A percentile compares a stretch with the other conserved stretches of the same genome.
These are phyloP conservation scores for Pythium guiyangense DNA, from an alignment of 352 stramenopile genomes.

Conservation along the genomic window DNA sequence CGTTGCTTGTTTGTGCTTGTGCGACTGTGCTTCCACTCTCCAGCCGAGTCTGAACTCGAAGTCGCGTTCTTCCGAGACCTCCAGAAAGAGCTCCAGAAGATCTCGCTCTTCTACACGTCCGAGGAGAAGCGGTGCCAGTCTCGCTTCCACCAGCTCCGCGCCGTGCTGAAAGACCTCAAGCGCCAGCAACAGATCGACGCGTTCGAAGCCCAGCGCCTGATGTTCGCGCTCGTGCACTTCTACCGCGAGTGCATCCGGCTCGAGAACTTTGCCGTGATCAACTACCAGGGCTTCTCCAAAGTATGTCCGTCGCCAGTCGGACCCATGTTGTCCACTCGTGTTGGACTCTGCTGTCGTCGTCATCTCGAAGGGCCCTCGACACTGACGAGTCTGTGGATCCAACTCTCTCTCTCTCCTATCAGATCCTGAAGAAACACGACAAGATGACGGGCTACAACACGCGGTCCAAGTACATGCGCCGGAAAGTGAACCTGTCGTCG, in stretches of 20 bases:
- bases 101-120: constrained; percentile 67
- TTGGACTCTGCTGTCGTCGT: neutral
- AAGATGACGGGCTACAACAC: constrained; percentile 86
- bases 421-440: constrained; percentile 85
- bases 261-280: constrained; percentile 83
- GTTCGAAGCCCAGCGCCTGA: constrained; percentile 61
- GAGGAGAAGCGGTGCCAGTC: constrained; percentile 75
- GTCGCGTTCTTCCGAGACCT: constrained; percentile 79
- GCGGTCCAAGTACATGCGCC: constrained; percentile 80
- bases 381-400: neutral
- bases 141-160: constrained; percentile 67
- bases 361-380: too few species aligned
- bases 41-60: constrained; percentile 64
- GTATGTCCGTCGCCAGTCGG: constrained; percentile 13
- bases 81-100: constrained; percentile 74
- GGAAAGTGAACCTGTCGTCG: constrained; percentile 72
- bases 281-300: constrained; percentile 86
- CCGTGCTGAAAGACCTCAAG: constrained; percentile 65
- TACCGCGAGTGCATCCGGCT: constrained; percentile 78
- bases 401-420: constrained; percentile 1
- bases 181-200: constrained; percentile 37
- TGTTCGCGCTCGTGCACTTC: constrained; percentile 82
- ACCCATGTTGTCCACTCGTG: neutral
- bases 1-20: neutral
- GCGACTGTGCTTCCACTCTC: neutral